Evolutionary conservation across 2,329 filamentous ascomycete species (phyloP), one percentile per base, ranked within the genome.

Genomic region (Colletotrichum orbiculare): DNA sequence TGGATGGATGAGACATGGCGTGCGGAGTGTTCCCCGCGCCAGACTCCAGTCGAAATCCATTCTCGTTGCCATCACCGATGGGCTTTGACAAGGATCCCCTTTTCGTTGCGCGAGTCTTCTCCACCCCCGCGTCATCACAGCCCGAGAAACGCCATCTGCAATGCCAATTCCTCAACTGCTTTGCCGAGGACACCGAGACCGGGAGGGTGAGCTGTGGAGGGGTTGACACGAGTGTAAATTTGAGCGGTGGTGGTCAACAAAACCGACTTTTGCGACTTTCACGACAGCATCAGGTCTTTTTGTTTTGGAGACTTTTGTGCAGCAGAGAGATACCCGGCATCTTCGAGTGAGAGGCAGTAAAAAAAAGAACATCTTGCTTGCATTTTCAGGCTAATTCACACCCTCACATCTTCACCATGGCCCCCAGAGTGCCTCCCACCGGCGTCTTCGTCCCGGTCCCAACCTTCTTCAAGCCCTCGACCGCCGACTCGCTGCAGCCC

Each of bases 371-470:
- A 54, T 35, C 42, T 41, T 11, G 11, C 12, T n/a, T 34, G 12
- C 7, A 15, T 41, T 17, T 34, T 12, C 25, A 11, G n/a, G 35
- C 38, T 13, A 37, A n/a, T 25, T 7, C 33, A 38, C 37, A 42
- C 10, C 35, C 17, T 17, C 17, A 42, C 47, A 59, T 6, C 25
- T n/a, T 59, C 62, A 47, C 52, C 47, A 65, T 65, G 62, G 46
- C 64, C 53, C 58, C 39, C 10, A 65, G 62, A 53, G 62, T 64
- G 48, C 82, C 81, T 46, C 80, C 81, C 9, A 76, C 80, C 49
- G 84, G 84, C 60, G 81, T 86, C 69, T 85, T 82, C 73, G 84
- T 87, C 60, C 85, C 85, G 33, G 84, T 89, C 48, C 87, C 87
- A 37, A 90, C 87, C 48, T 90, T 90, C 81, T 90, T 87, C 76